phyloP scores from a whole-genome alignment of 2,329 filamentous ascomycete species.

The Penicillium fuscoglaucum region DNA sequence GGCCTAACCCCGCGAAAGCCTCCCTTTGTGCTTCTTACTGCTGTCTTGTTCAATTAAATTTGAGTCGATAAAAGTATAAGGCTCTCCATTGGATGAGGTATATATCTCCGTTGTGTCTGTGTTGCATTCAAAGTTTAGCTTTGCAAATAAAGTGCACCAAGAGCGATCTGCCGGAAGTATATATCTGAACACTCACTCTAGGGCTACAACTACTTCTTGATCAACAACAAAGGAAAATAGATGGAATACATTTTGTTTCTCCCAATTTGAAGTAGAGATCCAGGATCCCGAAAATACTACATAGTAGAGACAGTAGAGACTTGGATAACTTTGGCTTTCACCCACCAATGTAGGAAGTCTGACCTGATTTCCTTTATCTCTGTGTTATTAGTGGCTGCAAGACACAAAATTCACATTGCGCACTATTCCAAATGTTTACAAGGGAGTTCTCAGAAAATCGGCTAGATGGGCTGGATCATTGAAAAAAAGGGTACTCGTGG shows the following conservation, averaged over 20 bases:
- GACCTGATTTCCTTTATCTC: neutral
- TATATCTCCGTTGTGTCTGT: fast-evolving
- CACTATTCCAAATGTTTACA: neutral
- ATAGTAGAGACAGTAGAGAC: neutral
- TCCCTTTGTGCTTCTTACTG: neutral
- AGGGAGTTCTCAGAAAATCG: neutral
- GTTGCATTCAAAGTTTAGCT: neutral
- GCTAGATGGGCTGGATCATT: neutral
- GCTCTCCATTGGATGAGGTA: neutral
- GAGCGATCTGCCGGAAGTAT: neutral
- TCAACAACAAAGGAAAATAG: neutral
- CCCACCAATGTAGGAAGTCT: neutral
- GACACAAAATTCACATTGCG: neutral
- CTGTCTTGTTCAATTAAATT: neutral
- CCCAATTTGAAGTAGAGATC: neutral
- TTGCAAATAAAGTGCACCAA: neutral
- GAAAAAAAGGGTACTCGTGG: neutral
- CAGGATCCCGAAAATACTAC: too few relatives aligned
- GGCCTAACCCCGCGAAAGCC: constrained; percentile 4
- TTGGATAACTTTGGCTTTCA: neutral
- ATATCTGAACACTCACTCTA: neutral
- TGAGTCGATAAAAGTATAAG: neutral
- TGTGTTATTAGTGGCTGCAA: neutral
- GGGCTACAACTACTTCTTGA: too few relatives aligned
- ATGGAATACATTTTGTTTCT: neutral